phyloP scores from a whole-genome alignment of 345 rosid genomes.

The Lepidium aucheri region DNA sequence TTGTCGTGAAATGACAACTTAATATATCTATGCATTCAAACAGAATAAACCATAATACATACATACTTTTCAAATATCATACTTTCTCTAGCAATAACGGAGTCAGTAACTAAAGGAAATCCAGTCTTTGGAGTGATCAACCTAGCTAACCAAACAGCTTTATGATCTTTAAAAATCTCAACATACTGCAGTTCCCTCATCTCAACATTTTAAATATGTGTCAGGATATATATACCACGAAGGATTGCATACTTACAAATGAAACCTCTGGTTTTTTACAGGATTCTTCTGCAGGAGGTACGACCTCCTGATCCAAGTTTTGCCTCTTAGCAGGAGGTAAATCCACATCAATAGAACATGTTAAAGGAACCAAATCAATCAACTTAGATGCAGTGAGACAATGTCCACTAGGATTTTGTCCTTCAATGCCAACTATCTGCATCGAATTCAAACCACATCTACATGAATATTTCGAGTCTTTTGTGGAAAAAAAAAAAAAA shows the following conservation, averaged over 20 bases:
- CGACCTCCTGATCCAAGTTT: conserved; percentile 50
- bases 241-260: conserved; percentile 40
- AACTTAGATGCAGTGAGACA: conserved; percentile 78
- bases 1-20: neutral
- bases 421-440: conserved; percentile 87
- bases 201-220: neutral
- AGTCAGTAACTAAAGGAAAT: neutral
- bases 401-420: conserved; percentile 92
- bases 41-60: neutral
- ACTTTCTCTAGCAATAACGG: neutral
- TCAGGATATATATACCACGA: neutral
- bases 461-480: conserved; percentile 12
- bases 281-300: conserved; percentile 28
- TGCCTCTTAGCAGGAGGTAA: conserved; percentile 70
- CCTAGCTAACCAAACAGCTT: neutral
- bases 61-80: neutral
- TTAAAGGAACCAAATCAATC: conserved; percentile 54
- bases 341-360: conserved; percentile 28
- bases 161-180: neutral
- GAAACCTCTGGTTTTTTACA: conserved; percentile 37
- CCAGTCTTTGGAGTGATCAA: neutral
- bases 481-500: neutral
- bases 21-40: neutral
- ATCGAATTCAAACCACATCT: conserved; percentile 20
- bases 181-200: neutral